phyloP scores from a whole-genome alignment of 2,329 filamentous ascomycete species.

The Colletotrichum cereale region DNA sequence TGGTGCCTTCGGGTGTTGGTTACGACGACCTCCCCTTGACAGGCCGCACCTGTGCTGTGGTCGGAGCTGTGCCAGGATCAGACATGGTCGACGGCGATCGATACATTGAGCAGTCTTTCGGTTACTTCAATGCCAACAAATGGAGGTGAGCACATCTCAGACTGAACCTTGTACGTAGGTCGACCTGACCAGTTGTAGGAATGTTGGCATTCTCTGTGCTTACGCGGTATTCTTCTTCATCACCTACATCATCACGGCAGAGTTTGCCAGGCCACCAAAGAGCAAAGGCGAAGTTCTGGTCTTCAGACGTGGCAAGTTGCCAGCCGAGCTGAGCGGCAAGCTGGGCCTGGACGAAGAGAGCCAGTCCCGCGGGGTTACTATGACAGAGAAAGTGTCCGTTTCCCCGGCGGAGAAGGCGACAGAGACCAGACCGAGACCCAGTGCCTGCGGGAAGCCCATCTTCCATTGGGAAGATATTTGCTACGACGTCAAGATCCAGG shows the following conservation, averaged over 20 bases:
- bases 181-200: slow-evolving; percentile 54
- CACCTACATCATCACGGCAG: slow-evolving; percentile 73
- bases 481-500: slow-evolving; percentile 73
- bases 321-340: slow-evolving; percentile 53
- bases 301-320: slow-evolving; percentile 62
- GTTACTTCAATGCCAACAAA: slow-evolving; percentile 58
- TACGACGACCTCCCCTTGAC: slow-evolving; percentile 52
- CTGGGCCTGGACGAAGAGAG: slow-evolving; percentile 23
- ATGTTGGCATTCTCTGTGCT: slow-evolving; percentile 76
- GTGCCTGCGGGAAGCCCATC: slow-evolving; percentile 48
- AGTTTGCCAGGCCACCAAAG: slow-evolving; percentile 74
- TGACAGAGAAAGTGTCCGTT: not conserved
- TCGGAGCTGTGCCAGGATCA: slow-evolving; percentile 59
- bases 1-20: slow-evolving; percentile 55
- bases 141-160: slow-evolving; percentile 52
- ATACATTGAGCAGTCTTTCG: slow-evolving; percentile 58
- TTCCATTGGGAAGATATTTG: slow-evolving; percentile 80
- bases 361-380: not conserved
- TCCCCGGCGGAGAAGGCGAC: not conserved
- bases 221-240: slow-evolving; percentile 72
- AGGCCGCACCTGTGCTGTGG: slow-evolving; percentile 60
- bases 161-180: rapidly evolving
- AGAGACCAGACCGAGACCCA: slow-evolving; percentile 21
- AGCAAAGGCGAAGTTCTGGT: slow-evolving; percentile 83
- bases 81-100: slow-evolving; percentile 57